Base-by-base conservation (phyloP, 2,329 filamentous ascomycete species). In the Dactylonectria estremocensis region DNA sequence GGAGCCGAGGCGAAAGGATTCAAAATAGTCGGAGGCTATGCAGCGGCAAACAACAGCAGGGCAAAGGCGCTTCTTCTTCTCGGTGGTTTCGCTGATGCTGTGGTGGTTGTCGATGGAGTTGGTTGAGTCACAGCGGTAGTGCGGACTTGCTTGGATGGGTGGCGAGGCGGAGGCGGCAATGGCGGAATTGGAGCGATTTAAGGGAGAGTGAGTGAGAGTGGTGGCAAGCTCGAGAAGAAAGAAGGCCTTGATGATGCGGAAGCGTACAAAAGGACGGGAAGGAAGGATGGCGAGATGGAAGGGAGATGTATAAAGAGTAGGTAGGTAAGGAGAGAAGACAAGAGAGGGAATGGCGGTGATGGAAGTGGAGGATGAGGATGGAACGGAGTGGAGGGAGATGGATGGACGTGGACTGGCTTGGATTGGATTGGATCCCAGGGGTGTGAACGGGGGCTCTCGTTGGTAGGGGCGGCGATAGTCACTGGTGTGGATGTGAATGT, bases 211-310 rank as follows among this genome's bases (percentile, higher is more conserved):
- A 68, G 59, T 67, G 68, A 67, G 66, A 72, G 64, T 65, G 73
- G 74, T 71, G 69, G 76, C 74, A 81, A 79, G 75, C 76, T 79
- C 74, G 75, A 80, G 76, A 77, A 78, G 76, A 77, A 78, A 77
- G 77, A 80, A 77, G 77, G 77, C 70, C 76, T 77, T 78, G 76
- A 72, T 68, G 72, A 74, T 74, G 73, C 69, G 71, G 74, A 77
- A 75, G 76, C 74, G 76, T 74, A 75, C 75, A 74, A 76, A 78
- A 68, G 50, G 72, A 76, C 70, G 72, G 69, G 77, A 71, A 75
- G 69, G 77, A 72, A 76, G 77, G 76, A 77, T 78, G 76, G 74
- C 76, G 72, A 70, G 70, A 73, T 64, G 72, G 72, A 69, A 73
- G 73, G 72, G 70, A 73, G 70, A 76, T 73, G 72, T 74, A 78